phyloP scores from a whole-genome alignment of 2,329 filamentous ascomycete genomes.

The Talaromyces atroroseus region DNA sequence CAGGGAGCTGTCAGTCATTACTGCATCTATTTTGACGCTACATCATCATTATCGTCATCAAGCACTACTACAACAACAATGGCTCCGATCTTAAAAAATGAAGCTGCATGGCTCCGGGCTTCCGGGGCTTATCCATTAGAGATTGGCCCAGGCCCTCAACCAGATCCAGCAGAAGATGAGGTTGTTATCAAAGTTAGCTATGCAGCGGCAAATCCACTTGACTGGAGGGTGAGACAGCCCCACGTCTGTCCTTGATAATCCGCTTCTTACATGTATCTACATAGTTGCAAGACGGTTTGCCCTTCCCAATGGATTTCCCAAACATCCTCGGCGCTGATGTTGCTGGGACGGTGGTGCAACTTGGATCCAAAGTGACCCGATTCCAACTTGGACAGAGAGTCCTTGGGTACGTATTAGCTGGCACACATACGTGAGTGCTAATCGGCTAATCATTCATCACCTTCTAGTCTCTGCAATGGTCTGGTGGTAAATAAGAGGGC shows the following conservation, averaged over 20 bases:
- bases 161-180: constrained; percentile 11
- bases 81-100: constrained; percentile 4
- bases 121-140: constrained; percentile 1
- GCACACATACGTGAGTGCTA: neutral
- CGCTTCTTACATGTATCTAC: neutral
- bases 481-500: neutral
- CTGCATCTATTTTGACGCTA: constrained; percentile 15
- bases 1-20: too few relatives aligned
- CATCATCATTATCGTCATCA: too few relatives aligned
- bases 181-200: constrained; percentile 12
- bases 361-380: constrained; percentile 40
- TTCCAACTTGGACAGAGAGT: constrained; percentile 41
- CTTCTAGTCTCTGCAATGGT: constrained; percentile 1
- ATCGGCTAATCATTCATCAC: neutral
- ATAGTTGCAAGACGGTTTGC: neutral
- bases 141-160: constrained; percentile 7
- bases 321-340: constrained; percentile 37
- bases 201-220: constrained; percentile 14
- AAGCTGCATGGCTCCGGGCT: constrained; percentile 13
- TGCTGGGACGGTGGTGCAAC: constrained; percentile 41
- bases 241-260: neutral
- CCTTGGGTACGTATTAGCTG: constrained; percentile 21
- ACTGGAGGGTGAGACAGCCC: constrained; percentile 8
- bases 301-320: constrained; percentile 23
- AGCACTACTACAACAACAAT: too few relatives aligned